These are phyloP conservation scores for Eucalyptus pauciflora DNA, from an alignment of 345 rosid genomes.

Conservation along the genomic window DNA sequence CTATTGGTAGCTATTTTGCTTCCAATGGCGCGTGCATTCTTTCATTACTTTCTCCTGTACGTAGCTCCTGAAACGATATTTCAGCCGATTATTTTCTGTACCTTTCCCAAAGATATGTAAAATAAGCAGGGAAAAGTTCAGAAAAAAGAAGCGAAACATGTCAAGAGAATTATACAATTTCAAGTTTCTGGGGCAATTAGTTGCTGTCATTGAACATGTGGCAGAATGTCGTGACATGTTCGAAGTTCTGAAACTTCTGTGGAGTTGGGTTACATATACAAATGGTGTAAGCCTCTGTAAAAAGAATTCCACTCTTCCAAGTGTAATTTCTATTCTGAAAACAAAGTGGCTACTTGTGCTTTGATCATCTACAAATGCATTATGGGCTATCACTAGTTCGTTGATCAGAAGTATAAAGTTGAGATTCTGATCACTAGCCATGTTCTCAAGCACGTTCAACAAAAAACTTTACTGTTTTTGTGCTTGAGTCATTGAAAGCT, in stretches of 20 bases:
- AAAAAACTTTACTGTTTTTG: background rate
- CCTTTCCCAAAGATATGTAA: slow-evolving; percentile 25
- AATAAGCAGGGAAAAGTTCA: slow-evolving; percentile 22
- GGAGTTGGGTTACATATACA: background rate
- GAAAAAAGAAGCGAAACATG: background rate
- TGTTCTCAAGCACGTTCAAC: background rate
- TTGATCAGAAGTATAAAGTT: background rate
- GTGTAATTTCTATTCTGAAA: background rate
- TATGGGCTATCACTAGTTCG: background rate
- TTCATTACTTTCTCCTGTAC: slow-evolving; percentile 42
- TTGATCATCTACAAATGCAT: background rate
- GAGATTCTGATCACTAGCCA: background rate
- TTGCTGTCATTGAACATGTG: background rate
- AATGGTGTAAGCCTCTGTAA: background rate
- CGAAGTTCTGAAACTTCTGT: background rate
- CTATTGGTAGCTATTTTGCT: background rate
- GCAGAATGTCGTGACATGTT: background rate
- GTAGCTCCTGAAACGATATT: slow-evolving; percentile 27
- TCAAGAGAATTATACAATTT: background rate
- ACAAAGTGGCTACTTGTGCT: background rate
- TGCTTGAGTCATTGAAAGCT: background rate
- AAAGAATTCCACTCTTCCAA: background rate
- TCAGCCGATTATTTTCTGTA: slow-evolving; percentile 1
- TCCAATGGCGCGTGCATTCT: slow-evolving; percentile 16
- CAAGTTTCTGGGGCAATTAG: background rate